A percentile compares a stretch with the other conserved stretches of the same genome.
Evolutionary conservation across 352 stramenopile genomes (phyloP).

Genomic region (Globisporangium paddicum): DNA sequence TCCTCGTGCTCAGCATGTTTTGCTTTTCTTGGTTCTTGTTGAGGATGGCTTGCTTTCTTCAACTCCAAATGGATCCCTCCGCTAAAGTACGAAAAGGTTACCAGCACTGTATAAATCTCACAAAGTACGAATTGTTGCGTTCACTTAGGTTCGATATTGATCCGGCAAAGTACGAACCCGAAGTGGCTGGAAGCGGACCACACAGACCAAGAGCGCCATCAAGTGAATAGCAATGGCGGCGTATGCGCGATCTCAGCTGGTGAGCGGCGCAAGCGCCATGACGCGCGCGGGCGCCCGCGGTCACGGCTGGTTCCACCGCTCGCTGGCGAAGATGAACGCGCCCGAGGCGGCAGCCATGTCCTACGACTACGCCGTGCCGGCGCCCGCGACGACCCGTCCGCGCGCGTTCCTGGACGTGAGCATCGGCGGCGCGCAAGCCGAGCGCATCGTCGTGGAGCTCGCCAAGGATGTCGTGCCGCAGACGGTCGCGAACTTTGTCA

Average conservation of each 20-base stretch:
- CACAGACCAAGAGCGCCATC: slow-evolving; percentile 6
- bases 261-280: slow-evolving; percentile 45
- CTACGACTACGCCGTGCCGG: slow-evolving; percentile 67
- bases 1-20: slow-evolving; percentile 12
- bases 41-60: slow-evolving; percentile 20
- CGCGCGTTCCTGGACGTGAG: slow-evolving; percentile 80
- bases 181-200: slow-evolving; percentile 34
- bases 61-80: slow-evolving; percentile 10
- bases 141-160: neutral
- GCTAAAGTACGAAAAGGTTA: neutral
- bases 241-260: slow-evolving; percentile 55
- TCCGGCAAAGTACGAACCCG: slow-evolving; percentile 9
- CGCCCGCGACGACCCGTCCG: slow-evolving; percentile 46
- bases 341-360: slow-evolving; percentile 39
- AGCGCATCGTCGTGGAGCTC: slow-evolving; percentile 79
- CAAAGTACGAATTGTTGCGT: neutral
- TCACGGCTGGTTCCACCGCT: slow-evolving; percentile 82
- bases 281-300: slow-evolving; percentile 64
- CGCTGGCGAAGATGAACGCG: slow-evolving; percentile 81
- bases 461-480: slow-evolving; percentile 78
- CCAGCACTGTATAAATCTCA: neutral
- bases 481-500: slow-evolving; percentile 73
- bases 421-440: slow-evolving; percentile 68
- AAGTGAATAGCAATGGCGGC: slow-evolving; percentile 39
- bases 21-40: neutral